These are phyloP conservation scores for Boletellus ananiceps DNA, from an alignment of 768 basidiomycete genomes.

Conservation along the genomic window DNA sequence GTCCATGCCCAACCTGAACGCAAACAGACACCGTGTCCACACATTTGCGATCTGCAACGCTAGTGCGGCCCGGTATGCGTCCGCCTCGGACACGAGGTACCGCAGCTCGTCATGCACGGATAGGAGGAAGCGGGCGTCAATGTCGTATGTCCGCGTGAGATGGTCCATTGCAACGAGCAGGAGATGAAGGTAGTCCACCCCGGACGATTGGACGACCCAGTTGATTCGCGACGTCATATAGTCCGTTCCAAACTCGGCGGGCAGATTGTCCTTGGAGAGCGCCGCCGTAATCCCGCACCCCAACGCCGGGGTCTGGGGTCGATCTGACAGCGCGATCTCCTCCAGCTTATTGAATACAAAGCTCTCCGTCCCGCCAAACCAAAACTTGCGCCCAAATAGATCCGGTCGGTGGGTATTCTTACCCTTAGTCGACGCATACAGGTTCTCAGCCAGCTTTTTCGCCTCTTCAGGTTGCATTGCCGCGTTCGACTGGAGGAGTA, in stretches of 20 bases:
- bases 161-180: slow-evolving; percentile 94
- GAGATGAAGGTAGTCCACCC: slow-evolving; percentile 96
- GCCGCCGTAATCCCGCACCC: slow-evolving; percentile 93
- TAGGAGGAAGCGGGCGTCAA: slow-evolving; percentile 88
- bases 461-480: slow-evolving; percentile 76
- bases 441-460: slow-evolving; percentile 70
- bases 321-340: slow-evolving; percentile 83
- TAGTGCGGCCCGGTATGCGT: slow-evolving; percentile 85
- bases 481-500: slow-evolving; percentile 82
- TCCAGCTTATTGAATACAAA: slow-evolving; percentile 98
- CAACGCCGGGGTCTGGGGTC: slow-evolving; percentile 87
- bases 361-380: slow-evolving; percentile 96
- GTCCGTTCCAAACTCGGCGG: slow-evolving; percentile 73
- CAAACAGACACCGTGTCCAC: slow-evolving; percentile 91
- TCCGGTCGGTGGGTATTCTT: slow-evolving; percentile 74
- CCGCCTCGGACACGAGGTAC: slow-evolving; percentile 85
- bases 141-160: slow-evolving; percentile 73
- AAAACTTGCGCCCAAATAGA: slow-evolving; percentile 79
- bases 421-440: slow-evolving; percentile 94
- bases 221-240: slow-evolving; percentile 97
- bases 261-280: slow-evolving; percentile 85
- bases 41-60: slow-evolving; percentile 94
- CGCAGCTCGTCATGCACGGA: slow-evolving; percentile 97
- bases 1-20: slow-evolving; percentile 91
- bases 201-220: slow-evolving; percentile 98